phyloP scores from a whole-genome alignment of 2,329 filamentous ascomycete species.

The Fusarium veterinarium region DNA sequence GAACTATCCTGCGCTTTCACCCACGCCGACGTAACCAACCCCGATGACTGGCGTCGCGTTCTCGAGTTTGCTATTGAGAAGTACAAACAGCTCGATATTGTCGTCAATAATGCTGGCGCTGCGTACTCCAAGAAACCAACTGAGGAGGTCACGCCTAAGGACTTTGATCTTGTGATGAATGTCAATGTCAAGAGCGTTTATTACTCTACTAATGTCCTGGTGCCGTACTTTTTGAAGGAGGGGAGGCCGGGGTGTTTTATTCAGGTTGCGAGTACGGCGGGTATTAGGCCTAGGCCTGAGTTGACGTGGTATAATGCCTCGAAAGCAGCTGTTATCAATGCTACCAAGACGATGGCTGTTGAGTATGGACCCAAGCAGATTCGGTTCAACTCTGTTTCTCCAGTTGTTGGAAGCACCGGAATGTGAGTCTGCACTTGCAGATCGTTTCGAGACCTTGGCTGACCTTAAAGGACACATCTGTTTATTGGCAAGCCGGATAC shows the following conservation, averaged over 20 bases:
- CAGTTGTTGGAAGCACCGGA: slow-evolving; percentile 64
- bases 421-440: neutral
- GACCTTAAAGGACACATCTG: slow-evolving; percentile 6
- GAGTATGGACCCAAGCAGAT: slow-evolving; percentile 80
- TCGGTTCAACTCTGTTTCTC: slow-evolving; percentile 79
- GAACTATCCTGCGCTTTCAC: slow-evolving; percentile 58
- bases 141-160: slow-evolving; percentile 70
- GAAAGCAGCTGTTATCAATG: slow-evolving; percentile 74
- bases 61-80: slow-evolving; percentile 57
- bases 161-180: slow-evolving; percentile 74
- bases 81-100: slow-evolving; percentile 65
- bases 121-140: slow-evolving; percentile 72
- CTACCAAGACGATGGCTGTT: slow-evolving; percentile 70
- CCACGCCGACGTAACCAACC: slow-evolving; percentile 40
- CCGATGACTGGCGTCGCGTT: slow-evolving; percentile 64
- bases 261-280: slow-evolving; percentile 74
- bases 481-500: slow-evolving; percentile 74
- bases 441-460: no score
- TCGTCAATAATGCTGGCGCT: slow-evolving; percentile 71
- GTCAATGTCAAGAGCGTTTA: slow-evolving; percentile 78
- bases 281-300: slow-evolving; percentile 65
- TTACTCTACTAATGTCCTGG: slow-evolving; percentile 66
- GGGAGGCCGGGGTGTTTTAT: slow-evolving; percentile 70
- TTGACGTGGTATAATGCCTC: slow-evolving; percentile 78
- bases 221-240: slow-evolving; percentile 70